Evolutionary conservation across 129 eudicot genomes (phyloP), one percentile per base, ranked within the genome.

Genomic region (Helichrysum umbraculigerum): DNA sequence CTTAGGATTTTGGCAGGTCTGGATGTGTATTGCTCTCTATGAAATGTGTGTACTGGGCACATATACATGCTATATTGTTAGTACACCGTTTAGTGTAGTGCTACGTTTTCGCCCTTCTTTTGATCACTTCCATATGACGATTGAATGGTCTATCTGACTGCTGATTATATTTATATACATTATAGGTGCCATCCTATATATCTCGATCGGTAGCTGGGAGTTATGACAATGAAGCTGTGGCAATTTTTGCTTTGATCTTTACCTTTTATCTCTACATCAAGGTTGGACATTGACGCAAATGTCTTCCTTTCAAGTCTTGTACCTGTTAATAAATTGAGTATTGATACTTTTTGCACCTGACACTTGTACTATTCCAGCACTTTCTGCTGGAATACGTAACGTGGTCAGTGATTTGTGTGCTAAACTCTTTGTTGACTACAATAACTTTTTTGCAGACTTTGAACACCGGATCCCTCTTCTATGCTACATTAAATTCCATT

Each of bases 161-260:
- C 10, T 70, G 56, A 39, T 57, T 14, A n/a, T 33, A 28, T 71
- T 70, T 85, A 12, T 85, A 12, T 73, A 71, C 34, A 16, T 59
- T 78, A 60, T 88, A 94, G 99, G 99, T 94, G 64, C 99, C 99
- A 77, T 94, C 99, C 66, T 94, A 94, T 73, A 94, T 94, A 85
- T 94, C 99, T 68, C 86, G 99, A 75, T 94, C 99, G 63, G 99
- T 94, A 82, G 99, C 99, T 78, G 99, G 99, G 70, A 94, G 99
- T 77, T 94, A 94, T 87, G 99, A 94, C 80, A 94, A 94, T 91
- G 99, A 94, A 87, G 99, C 99, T 73, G 99, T 94, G 74, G 99
- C 99, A 73, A 94, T 94, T 80, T 94, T 94, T 86, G 99, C 99
- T 59, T 75, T 94, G 78, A 91, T 94, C 59, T 87, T 91, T 83